phyloP scores from a whole-genome alignment of 2,329 filamentous ascomycete genomes.

The Xenosphaeropsis pyriputrescens region DNA sequence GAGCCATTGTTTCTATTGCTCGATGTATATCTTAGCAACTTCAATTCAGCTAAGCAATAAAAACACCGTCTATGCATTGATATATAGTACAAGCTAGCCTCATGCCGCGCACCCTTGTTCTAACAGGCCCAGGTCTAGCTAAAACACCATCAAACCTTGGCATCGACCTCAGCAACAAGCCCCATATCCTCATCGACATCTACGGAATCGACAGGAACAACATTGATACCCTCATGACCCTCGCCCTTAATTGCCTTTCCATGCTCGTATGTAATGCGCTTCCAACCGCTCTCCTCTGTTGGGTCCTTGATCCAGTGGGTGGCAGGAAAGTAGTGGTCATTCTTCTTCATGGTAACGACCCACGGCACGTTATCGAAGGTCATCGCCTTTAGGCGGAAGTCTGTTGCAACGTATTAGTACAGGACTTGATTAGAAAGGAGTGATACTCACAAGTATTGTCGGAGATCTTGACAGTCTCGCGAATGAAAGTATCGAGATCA shows the following conservation, averaged over 20 bases:
- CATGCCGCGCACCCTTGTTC: too few species aligned
- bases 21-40: too few species aligned
- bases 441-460: conserved; percentile 70
- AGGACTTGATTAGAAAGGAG: conserved; percentile 6
- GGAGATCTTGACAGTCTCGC: conserved; percentile 71
- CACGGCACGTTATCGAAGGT: conserved; percentile 97
- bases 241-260: conserved; percentile 38
- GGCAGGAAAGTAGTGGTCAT: conserved; percentile 83
- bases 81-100: too few species aligned
- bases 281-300: conserved; percentile 44
- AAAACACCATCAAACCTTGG: too few species aligned
- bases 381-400: conserved; percentile 93
- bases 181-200: conserved; percentile 8
- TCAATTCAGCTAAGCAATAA: too few species aligned
- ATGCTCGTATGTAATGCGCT: conserved; percentile 45
- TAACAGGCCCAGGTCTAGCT: too few species aligned
- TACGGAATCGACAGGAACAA: conserved; percentile 11
- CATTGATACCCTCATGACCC: conserved; percentile 20
- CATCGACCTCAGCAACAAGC: too few species aligned
- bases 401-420: too few species aligned
- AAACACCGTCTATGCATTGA: too few species aligned
- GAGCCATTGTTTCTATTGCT: too few species aligned
- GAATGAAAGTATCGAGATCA: conserved; percentile 67
- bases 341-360: conserved; percentile 99
- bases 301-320: conserved; percentile 55